These are phyloP conservation scores for Phialemoniopsis sp. DNA, from an alignment of 2,329 filamentous ascomycete genomes.

Conservation along the genomic window DNA sequence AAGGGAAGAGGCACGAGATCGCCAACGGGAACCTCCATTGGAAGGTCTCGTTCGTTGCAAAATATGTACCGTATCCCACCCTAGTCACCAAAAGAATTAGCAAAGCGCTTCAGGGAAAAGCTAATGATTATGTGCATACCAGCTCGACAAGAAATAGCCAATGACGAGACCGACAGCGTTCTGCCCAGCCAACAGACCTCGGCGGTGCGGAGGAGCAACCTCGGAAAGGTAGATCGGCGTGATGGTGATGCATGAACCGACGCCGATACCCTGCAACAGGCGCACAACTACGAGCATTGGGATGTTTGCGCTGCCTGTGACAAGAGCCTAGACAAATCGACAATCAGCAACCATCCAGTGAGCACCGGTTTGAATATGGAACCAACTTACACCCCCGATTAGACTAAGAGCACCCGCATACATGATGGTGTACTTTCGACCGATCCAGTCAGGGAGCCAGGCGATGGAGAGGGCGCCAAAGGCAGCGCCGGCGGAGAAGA, in stretches of 20 bases:
- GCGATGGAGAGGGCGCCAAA: conserved; percentile 5
- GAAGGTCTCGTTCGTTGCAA: conserved; percentile 3
- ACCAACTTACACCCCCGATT: conserved; percentile 3
- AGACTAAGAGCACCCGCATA: conserved; percentile 3
- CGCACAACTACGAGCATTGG: conserved; percentile 1
- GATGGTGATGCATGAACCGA: conserved; percentile 6
- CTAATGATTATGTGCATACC: background rate
- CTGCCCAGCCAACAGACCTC: conserved; percentile 5
- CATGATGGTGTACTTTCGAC: conserved; percentile 4
- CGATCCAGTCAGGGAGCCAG: conserved; percentile 5
- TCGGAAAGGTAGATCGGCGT: conserved; percentile 5
- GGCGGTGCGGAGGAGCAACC: conserved; percentile 2
- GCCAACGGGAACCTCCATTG: conserved; percentile 36
- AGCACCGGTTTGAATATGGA: too few species aligned
- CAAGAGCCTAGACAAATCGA: background rate
- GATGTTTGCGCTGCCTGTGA: background rate
- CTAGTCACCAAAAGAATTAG: background rate
- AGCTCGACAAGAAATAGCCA: conserved; percentile 2
- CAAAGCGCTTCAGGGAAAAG: too few species aligned
- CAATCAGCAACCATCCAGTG: background rate
- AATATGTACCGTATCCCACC: conserved; percentile 6
- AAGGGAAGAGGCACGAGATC: conserved; percentile 32
- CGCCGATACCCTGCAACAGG: conserved; percentile 3
- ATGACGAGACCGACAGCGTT: conserved; percentile 4
- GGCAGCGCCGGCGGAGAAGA: conserved; percentile 5